Conservation (phyloP, 163 green algal genomes). For the Prototheca stagnorum region DNA sequence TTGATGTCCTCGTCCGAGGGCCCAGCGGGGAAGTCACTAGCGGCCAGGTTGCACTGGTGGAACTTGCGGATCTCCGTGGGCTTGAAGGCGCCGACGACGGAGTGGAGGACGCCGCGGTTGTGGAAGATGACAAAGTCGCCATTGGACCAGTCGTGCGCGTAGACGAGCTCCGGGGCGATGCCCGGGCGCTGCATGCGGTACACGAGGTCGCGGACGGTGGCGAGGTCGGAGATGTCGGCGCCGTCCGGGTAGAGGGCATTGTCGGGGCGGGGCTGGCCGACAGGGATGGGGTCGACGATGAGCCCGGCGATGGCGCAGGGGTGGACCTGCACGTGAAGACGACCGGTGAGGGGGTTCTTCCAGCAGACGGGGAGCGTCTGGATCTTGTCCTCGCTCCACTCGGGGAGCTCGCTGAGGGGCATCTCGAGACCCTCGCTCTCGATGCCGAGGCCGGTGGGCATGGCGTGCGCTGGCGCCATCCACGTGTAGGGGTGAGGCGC, state of each 20-base stretch:
- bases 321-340: conserved; percentile 1
- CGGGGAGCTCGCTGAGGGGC: not conserved
- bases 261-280: not conserved
- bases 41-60: conserved; percentile 4
- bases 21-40: not conserved
- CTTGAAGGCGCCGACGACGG: not conserved
- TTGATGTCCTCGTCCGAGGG: not conserved
- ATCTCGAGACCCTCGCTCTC: conserved; percentile 1
- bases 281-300: not conserved
- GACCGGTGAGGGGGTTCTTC: not conserved
- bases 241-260: not conserved
- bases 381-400: not conserved
- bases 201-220: not conserved
- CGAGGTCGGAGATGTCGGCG: conserved; percentile 1
- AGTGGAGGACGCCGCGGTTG: conserved; percentile 3
- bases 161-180: not conserved
- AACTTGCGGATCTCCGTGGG: not conserved
- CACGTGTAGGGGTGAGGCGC: conserved; percentile 1
- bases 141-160: not conserved
- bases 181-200: conserved; percentile 1
- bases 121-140: conserved; percentile 3
- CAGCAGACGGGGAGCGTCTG: conserved; percentile 1
- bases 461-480: not conserved
- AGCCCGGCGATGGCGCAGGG: not conserved
- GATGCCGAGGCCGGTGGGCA: conserved; percentile 1